These are phyloP conservation scores for Camptophora hylomeconis DNA, from an alignment of 2,329 filamentous ascomycete genomes.

Conservation along the genomic window DNA sequence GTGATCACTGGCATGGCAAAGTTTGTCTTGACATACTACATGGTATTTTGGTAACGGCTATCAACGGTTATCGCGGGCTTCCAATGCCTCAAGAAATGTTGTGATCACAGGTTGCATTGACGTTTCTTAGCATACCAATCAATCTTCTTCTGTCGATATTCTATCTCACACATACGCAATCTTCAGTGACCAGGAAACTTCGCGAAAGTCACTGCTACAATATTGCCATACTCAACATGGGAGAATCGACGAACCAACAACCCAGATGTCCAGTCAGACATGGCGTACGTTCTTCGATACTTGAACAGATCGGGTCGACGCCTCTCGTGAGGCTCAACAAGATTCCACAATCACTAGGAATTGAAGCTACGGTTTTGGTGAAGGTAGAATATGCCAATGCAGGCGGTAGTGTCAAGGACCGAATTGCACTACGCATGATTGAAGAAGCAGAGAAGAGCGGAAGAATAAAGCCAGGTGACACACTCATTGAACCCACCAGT, in stretches of 20 bases:
- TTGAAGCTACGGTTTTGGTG: constrained; percentile 78
- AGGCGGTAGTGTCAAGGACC: constrained; percentile 85
- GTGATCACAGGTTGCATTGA: too few relatives aligned
- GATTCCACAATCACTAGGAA: constrained; percentile 78
- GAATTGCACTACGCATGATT: constrained; percentile 94
- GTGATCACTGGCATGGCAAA: too few relatives aligned
- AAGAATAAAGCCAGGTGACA: constrained; percentile 93
- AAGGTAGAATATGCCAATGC: constrained; percentile 93
- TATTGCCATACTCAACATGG: constrained; percentile 4
- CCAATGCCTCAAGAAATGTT: too few relatives aligned
- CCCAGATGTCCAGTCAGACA: constrained; percentile 3
- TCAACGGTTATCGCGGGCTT: too few relatives aligned
- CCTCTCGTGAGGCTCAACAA: constrained; percentile 91
- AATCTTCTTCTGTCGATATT: too few relatives aligned
- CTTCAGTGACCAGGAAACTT: too few relatives aligned
- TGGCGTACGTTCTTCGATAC: constrained; percentile 47
- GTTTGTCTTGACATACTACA: too few relatives aligned
- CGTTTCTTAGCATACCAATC: too few relatives aligned
- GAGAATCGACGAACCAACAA: neutral
- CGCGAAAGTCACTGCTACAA: too few relatives aligned
- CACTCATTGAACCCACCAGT: constrained; percentile 92
- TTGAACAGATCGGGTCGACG: constrained; percentile 86
- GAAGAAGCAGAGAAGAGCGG: constrained; percentile 85
- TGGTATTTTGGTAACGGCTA: too few relatives aligned
- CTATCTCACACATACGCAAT: too few relatives aligned